Conservation (phyloP, 139 green algal genomes). For the Chlorella sp. region DNA sequence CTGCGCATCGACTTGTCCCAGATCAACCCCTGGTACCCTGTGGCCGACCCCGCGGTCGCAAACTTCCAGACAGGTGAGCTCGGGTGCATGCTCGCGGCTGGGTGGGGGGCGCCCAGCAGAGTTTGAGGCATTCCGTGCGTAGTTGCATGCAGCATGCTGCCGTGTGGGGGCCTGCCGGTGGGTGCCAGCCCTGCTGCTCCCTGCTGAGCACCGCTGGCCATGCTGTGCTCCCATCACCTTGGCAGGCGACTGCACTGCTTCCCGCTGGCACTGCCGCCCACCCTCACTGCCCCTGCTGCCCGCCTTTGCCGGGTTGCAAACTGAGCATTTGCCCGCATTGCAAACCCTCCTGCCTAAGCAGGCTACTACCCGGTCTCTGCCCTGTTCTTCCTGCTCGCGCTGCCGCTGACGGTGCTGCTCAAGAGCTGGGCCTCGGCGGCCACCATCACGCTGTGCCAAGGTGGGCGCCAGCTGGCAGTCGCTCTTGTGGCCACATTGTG, state of each 20-base stretch:
- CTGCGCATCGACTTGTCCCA: no score
- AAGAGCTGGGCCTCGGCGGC: conserved; percentile 16
- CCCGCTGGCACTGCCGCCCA: neutral
- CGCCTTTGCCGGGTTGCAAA: neutral
- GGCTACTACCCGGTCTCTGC: conserved; percentile 46
- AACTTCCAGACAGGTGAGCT: conserved; percentile 48
- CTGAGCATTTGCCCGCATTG: neutral
- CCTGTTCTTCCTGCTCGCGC: conserved; percentile 42
- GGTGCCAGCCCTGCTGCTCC: no score
- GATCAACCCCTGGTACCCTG: no score
- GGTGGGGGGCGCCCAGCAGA: neutral
- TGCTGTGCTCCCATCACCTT: no score
- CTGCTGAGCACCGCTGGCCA: no score
- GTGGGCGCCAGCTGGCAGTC: neutral
- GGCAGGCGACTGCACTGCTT: no score
- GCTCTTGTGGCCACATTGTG: neutral
- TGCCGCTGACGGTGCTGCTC: conserved; percentile 43
- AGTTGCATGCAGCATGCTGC: no score
- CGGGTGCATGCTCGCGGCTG: neutral
- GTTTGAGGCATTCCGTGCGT: no score
- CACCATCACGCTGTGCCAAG: conserved; percentile 35
- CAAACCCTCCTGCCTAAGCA: neutral
- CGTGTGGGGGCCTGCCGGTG: no score
- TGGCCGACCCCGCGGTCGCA: conserved; percentile 33
- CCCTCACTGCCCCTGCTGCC: neutral